Percentiles rank a stretch among this genome's conserved stretches.
phyloP scores from a whole-genome alignment of 108 stramenopile genomes.

The Thalassiosira profunda region DNA sequence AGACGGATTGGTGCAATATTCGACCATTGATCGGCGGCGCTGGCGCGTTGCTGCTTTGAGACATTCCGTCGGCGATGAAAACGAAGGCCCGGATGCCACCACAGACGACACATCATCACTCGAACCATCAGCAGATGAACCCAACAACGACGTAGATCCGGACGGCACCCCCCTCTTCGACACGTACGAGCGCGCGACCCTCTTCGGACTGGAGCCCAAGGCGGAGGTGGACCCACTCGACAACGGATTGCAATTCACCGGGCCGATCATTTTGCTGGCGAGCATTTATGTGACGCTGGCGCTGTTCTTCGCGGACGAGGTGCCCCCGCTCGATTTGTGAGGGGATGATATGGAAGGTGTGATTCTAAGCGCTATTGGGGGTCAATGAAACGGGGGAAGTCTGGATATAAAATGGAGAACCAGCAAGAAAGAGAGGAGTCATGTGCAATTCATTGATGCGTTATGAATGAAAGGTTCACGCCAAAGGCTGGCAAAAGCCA shows the following conservation, averaged over 20 bases:
- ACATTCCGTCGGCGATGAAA: too few species aligned
- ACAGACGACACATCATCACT: neutral
- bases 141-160: conserved; percentile 9
- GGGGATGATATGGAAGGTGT: neutral
- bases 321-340: conserved; percentile 3
- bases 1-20: too few species aligned
- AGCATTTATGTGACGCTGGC: conserved; percentile 27
- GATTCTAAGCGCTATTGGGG: too few species aligned
- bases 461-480: too few species aligned
- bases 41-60: too few species aligned
- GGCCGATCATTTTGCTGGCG: conserved; percentile 26
- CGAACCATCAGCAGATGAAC: neutral
- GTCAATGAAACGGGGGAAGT: too few species aligned
- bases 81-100: neutral
- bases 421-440: too few species aligned
- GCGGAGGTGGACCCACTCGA: conserved; percentile 34
- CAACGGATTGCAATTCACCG: conserved; percentile 34
- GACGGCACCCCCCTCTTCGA: conserved; percentile 22
- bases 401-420: too few species aligned
- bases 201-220: conserved; percentile 46
- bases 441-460: too few species aligned
- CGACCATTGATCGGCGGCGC: too few species aligned
- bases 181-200: conserved; percentile 13
- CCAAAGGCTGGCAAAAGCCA: too few species aligned
- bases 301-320: conserved; percentile 23